Evolutionary conservation across 495 filamentous ascomycete genomes (phyloP), one percentile per base, ranked within the genome.

Genomic region (Penicillium arizonense): DNA sequence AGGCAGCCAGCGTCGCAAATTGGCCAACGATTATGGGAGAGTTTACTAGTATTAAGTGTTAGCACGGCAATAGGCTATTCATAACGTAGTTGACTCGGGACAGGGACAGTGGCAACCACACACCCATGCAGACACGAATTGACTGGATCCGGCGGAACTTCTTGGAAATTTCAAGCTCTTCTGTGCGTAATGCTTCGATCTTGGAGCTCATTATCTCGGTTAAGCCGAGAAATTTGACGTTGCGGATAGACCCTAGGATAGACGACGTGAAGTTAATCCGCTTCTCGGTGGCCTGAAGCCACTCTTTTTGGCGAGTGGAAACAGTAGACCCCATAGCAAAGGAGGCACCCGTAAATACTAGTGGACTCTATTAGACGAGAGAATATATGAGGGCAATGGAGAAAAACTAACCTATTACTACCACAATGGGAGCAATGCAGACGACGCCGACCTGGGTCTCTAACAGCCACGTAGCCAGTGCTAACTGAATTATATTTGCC

Each of bases 401-500:
- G 5, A 4, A 40, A 40, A 37, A 68, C 72, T 66, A 52, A 71
- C 81, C 47, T 36, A 80, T 59, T 10, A 68, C 69, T n/a, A 77
- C 64, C 34, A 72, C 64, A 45, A 83, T 67, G n/a, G 84, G 82
- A 2, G 72, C 75, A 49, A 68, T 49, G 44, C 62, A 65, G 13
- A 60, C 58, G 26, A 70, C 77, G 5, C 80, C 78, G 6, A 86
- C 62, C 51, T 84, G 69, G 32, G 63, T 63, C 36, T 79, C 61
- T 13, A 87, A 55, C 26, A 87, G 61, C 16, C 62, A 69, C 4
- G 80, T 75, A n/a, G 82, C 84, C 14, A 87, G 53, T 11, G 64
- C 59, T 0, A 85, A 72, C 53, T 86, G 80, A 4, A 86, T 47
- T 4, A 74, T 35, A 44, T 78, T 75, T 0, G 81, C 81, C 79